Evolutionary conservation across 371 early-diverging fungal species (phyloP).

Genomic region (Cokeromyces recurvatus): DNA sequence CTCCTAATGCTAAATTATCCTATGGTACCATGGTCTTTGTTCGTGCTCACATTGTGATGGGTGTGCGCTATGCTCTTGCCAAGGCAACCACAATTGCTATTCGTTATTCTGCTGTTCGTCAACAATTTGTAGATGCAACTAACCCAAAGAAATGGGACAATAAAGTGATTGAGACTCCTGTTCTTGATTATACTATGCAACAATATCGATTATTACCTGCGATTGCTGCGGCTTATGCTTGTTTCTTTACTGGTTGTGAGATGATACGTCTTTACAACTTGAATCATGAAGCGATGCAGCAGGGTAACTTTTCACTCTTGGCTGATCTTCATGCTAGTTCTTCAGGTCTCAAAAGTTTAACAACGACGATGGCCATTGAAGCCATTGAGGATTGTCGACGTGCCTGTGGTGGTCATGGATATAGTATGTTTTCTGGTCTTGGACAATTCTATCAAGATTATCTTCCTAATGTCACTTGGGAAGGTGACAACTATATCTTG

Average conservation of each 20-base stretch:
- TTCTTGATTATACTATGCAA: constrained; percentile 73
- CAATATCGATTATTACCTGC: constrained; percentile 71
- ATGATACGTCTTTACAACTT: constrained; percentile 59
- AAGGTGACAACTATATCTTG: constrained; percentile 76
- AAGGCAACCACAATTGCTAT: constrained; percentile 46
- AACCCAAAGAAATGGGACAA: constrained; percentile 33
- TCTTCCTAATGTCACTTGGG: constrained; percentile 64
- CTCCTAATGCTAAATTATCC: constrained; percentile 66
- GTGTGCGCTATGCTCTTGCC: constrained; percentile 49
- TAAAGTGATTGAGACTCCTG: constrained; percentile 56
- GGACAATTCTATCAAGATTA: constrained; percentile 63
- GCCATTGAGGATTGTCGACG: constrained; percentile 74
- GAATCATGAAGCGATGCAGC: constrained; percentile 50
- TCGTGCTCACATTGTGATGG: constrained; percentile 62
- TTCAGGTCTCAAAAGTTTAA: constrained; percentile 79
- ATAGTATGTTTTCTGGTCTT: constrained; percentile 69
- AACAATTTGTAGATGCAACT: constrained; percentile 45
- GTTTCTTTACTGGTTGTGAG: constrained; percentile 61
- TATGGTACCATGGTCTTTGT: constrained; percentile 78
- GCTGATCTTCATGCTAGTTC: constrained; percentile 84
- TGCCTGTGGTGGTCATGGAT: constrained; percentile 84
- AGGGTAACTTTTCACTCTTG: constrained; percentile 50
- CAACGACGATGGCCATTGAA: constrained; percentile 65
- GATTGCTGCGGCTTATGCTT: constrained; percentile 69
- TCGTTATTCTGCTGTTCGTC: constrained; percentile 47